Evolutionary conservation across 2,329 filamentous ascomycete species (phyloP).

Genomic region (Aspergillus neotritici): DNA sequence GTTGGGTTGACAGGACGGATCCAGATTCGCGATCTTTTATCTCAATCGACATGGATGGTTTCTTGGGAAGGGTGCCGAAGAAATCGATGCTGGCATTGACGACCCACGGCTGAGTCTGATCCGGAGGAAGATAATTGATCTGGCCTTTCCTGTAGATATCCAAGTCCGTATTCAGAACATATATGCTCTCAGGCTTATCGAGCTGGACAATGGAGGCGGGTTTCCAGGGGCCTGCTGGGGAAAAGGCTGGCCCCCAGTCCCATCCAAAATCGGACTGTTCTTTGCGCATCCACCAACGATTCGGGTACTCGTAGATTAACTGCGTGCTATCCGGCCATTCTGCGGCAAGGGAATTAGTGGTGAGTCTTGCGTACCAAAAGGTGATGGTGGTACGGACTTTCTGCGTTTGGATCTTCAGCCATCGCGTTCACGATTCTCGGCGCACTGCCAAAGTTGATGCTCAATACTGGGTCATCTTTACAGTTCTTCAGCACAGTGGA

Average conservation of each 20-base stretch:
- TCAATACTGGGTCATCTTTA: conserved; percentile 35
- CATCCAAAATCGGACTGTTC: conserved; percentile 61
- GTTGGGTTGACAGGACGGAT: conserved; percentile 33
- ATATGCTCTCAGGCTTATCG: conserved; percentile 34
- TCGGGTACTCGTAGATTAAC: conserved; percentile 47
- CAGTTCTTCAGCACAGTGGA: conserved; percentile 44
- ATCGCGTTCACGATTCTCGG: conserved; percentile 50
- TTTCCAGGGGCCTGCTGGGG: conserved; percentile 59
- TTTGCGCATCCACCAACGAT: conserved; percentile 55
- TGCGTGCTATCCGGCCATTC: conserved; percentile 49
- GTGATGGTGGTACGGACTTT: conserved; percentile 28
- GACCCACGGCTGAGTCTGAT: conserved; percentile 54
- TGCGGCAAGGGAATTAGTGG: conserved; percentile 7
- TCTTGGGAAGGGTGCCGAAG: conserved; percentile 44
- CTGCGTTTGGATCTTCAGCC: conserved; percentile 45
- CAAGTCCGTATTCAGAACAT: conserved; percentile 50
- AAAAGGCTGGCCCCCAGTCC: conserved; percentile 59
- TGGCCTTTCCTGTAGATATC: conserved; percentile 57
- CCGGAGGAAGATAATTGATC: conserved; percentile 53
- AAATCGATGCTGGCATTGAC: conserved; percentile 58
- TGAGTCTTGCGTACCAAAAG: not conserved
- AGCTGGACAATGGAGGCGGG: conserved; percentile 54
- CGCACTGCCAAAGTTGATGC: conserved; percentile 54
- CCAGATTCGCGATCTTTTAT: conserved; percentile 43
- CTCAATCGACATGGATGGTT: conserved; percentile 43